phyloP scores from a whole-genome alignment of 495 filamentous ascomycete genomes.

The Elasticomyces elasticus region DNA sequence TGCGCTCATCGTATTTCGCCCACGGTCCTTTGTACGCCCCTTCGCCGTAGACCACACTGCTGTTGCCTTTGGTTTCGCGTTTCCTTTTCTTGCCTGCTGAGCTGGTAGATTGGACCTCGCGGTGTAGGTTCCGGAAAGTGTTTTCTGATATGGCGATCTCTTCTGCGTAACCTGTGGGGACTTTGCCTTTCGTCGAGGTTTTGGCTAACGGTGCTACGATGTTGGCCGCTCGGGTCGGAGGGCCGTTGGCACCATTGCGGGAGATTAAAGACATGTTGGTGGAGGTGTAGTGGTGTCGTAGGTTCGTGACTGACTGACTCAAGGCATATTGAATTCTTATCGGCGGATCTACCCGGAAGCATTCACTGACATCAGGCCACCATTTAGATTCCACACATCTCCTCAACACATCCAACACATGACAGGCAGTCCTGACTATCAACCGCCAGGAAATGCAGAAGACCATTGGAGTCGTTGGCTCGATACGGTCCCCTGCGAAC shows the following conservation, averaged over 20 bases:
- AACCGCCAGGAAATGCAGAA: no score
- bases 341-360: no score
- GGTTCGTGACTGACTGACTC: no score
- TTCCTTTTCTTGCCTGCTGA: constrained; percentile 54
- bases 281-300: neutral
- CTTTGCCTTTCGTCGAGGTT: constrained; percentile 82
- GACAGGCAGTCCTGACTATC: no score
- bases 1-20: constrained; percentile 67
- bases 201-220: constrained; percentile 35
- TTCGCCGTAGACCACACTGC: constrained; percentile 72
- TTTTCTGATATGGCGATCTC: constrained; percentile 83
- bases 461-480: no score
- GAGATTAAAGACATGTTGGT: constrained; percentile 38
- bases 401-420: no score
- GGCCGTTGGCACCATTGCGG: constrained; percentile 43
- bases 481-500: no score
- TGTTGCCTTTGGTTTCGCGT: constrained; percentile 73
- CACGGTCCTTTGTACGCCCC: constrained; percentile 86
- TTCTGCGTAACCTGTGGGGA: constrained; percentile 79
- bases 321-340: no score
- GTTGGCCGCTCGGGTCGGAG: constrained; percentile 45
- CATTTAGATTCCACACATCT: no score
- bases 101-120: constrained; percentile 48
- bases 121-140: constrained; percentile 55
- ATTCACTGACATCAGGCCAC: no score